phyloP scores from a whole-genome alignment of 306 rosid species.

The Luffa aegyptiaca region DNA sequence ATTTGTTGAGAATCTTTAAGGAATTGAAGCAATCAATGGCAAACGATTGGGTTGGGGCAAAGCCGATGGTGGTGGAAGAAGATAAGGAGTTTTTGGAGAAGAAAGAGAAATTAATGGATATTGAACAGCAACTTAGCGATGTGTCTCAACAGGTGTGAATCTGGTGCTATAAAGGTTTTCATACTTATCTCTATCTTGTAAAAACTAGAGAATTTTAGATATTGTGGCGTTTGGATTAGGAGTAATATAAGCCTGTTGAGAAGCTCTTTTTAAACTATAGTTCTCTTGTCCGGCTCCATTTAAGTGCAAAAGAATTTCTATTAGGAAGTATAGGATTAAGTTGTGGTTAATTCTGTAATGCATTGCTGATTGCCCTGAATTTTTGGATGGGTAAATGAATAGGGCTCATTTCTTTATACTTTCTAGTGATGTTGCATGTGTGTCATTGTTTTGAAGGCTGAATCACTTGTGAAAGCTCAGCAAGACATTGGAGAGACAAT shows the following conservation, averaged over 20 bases:
- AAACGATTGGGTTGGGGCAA: slow-evolving; percentile 83
- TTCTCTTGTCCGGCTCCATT: not conserved
- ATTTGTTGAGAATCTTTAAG: slow-evolving; percentile 35
- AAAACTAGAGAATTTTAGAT: not conserved
- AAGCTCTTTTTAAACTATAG: not conserved
- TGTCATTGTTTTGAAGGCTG: slow-evolving; percentile 46
- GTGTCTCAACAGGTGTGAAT: slow-evolving; percentile 72
- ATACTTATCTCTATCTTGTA: not conserved
- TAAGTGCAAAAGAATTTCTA: not conserved
- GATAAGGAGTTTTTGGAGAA: slow-evolving; percentile 81
- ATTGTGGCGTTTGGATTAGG: not conserved
- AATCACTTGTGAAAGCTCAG: slow-evolving; percentile 88
- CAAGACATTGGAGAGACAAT: slow-evolving; percentile 91
- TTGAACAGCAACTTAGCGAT: slow-evolving; percentile 61
- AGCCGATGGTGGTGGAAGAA: slow-evolving; percentile 71
- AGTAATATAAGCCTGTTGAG: not conserved
- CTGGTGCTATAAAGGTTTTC: not conserved
- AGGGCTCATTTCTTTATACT: not conserved
- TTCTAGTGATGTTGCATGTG: slow-evolving; percentile 9
- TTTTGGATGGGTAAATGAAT: not conserved
- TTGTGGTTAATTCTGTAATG: not conserved
- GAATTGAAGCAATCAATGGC: slow-evolving; percentile 78
- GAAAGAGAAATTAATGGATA: slow-evolving; percentile 56
- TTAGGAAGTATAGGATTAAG: not conserved
- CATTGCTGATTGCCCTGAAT: not conserved